A percentile compares a stretch with the other conserved stretches of the same genome.
Evolutionary conservation across 768 basidiomycete species (phyloP).

Genomic region (Collybia mongolica): DNA sequence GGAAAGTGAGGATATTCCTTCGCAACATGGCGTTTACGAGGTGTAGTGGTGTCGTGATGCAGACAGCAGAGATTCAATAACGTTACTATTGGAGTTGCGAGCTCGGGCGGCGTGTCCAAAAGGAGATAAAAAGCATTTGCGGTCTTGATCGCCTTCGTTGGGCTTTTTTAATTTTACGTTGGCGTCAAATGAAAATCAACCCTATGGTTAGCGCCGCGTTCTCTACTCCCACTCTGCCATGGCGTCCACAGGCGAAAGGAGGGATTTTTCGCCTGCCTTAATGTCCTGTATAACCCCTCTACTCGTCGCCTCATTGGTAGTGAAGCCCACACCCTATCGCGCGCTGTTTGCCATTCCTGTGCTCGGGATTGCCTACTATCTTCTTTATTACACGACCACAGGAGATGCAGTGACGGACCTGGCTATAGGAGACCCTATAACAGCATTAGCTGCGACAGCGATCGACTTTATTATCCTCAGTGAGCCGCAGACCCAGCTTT

Average conservation of each 20-base stretch:
- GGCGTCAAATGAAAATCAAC: too few relatives aligned
- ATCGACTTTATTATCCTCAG: constrained; percentile 28
- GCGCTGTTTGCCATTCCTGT: constrained; percentile 13
- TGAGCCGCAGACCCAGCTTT: constrained; percentile 21
- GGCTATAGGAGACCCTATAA: constrained; percentile 20
- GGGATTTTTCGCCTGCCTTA: neutral
- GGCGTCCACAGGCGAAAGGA: neutral
- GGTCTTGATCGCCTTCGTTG: too few relatives aligned
- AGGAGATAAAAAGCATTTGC: too few relatives aligned
- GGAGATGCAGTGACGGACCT: constrained; percentile 20
- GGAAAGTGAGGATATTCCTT: too few relatives aligned
- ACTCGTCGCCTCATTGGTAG: constrained; percentile 7
- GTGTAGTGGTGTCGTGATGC: too few relatives aligned
- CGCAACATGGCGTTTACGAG: too few relatives aligned
- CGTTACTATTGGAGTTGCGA: too few relatives aligned
- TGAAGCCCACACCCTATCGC: constrained; percentile 12
- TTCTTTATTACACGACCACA: constrained; percentile 26
- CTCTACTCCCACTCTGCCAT: too few relatives aligned
- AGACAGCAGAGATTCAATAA: too few relatives aligned
- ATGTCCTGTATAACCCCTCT: neutral
- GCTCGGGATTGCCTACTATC: constrained; percentile 16
- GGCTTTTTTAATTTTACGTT: too few relatives aligned
- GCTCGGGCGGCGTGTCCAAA: too few relatives aligned
- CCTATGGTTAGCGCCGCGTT: too few relatives aligned
- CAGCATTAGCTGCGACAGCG: constrained; percentile 21